Evolutionary conservation across 1,284 basidiomycete genomes (phyloP).

Genomic region (Pisolithus thermaeus): DNA sequence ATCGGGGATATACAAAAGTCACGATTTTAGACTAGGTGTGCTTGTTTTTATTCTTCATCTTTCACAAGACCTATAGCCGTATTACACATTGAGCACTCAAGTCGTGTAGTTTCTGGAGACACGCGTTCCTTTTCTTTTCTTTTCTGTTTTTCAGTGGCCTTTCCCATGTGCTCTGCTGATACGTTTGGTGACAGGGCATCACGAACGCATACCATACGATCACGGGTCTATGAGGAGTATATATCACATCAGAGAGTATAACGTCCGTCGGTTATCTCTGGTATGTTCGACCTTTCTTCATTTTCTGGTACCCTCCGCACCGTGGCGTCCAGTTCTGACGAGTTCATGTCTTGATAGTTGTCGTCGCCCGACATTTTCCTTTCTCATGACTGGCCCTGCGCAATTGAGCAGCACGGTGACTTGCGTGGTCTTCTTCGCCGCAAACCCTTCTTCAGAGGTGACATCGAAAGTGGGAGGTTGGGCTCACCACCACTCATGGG

Average conservation of each 20-base stretch:
- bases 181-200: constrained; percentile 45
- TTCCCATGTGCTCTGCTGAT: neutral
- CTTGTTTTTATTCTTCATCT: constrained; percentile 6
- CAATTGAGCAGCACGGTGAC: constrained; percentile 82
- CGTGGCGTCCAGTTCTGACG: neutral
- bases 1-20: constrained; percentile 87
- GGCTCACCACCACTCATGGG: constrained; percentile 89
- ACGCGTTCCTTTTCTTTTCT: no score
- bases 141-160: no score
- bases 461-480: constrained; percentile 67
- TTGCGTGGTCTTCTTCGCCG: constrained; percentile 57
- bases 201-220: constrained; percentile 70
- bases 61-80: no score
- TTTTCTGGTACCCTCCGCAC: constrained; percentile 4
- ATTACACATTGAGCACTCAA: no score
- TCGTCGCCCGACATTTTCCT: constrained; percentile 71
- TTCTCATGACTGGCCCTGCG: constrained; percentile 95
- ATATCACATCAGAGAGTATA: constrained; percentile 90
- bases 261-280: constrained; percentile 74
- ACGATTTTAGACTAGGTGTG: constrained; percentile 76
- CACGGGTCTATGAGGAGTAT: constrained; percentile 70
- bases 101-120: no score
- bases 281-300: constrained; percentile 38
- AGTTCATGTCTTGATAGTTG: constrained; percentile 37
- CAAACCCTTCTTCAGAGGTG: constrained; percentile 80